Conservation (phyloP, 176 grass and related monocot genomes). For the Bolboschoenus planiculmis region DNA sequence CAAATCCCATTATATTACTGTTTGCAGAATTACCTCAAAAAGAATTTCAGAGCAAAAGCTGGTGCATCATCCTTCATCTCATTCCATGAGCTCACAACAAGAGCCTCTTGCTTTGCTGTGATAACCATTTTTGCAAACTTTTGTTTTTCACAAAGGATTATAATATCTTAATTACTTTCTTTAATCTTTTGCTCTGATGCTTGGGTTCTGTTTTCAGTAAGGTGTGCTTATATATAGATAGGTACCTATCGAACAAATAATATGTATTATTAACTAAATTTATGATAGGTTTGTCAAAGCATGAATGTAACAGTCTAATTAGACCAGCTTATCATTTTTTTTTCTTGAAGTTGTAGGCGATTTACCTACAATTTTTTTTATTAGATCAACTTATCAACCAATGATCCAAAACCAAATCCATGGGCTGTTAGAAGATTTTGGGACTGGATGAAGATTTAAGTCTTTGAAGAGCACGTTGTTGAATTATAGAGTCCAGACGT, state of each 20-base stretch:
- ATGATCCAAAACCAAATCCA: neutral
- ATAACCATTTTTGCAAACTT: constrained; percentile 9
- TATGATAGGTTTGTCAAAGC: neutral
- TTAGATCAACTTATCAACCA: too few species aligned
- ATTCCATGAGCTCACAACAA: constrained; percentile 21
- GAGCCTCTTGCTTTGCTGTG: constrained; percentile 5
- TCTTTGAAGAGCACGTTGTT: neutral
- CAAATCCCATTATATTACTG: too few species aligned
- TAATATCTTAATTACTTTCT: neutral
- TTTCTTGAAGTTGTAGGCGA: too few species aligned
- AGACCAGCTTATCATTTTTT: neutral
- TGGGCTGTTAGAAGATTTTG: neutral
- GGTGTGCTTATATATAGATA: neutral
- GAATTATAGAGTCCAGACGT: too few species aligned
- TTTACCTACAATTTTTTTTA: too few species aligned
- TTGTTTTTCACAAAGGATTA: neutral
- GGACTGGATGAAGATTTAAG: neutral
- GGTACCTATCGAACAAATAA: neutral
- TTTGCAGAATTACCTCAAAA: neutral
- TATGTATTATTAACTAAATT: neutral
- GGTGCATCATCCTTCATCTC: constrained; percentile 26
- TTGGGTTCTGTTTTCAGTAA: neutral
- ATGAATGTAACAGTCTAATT: neutral
- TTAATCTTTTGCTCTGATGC: neutral
- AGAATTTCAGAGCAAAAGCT: constrained; percentile 20